Conservation (phyloP, 345 rosid species). For the Xanthoceras sorbifolium region DNA sequence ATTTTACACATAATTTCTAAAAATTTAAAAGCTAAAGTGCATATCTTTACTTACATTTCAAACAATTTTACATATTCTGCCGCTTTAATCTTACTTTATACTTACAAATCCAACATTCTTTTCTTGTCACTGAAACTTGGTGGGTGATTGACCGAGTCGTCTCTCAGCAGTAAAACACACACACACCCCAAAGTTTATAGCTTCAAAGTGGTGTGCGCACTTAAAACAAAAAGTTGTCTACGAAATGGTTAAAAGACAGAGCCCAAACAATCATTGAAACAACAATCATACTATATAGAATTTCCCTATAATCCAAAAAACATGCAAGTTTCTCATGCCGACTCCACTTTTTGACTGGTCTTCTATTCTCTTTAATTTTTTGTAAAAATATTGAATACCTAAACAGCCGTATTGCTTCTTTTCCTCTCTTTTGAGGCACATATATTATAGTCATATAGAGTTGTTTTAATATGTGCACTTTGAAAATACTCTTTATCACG, state of each 20-base stretch:
- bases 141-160: slow-evolving; percentile 13
- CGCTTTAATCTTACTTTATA: neutral
- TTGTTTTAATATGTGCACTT: neutral
- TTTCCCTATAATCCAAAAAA: slow-evolving; percentile 23
- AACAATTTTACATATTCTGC: neutral
- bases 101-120: neutral
- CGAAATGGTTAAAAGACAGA: slow-evolving; percentile 21
- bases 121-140: neutral
- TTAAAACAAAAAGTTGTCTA: slow-evolving; percentile 5
- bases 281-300: slow-evolving; percentile 28
- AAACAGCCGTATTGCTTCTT: neutral
- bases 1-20: neutral
- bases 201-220: slow-evolving; percentile 26
- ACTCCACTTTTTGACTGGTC: slow-evolving; percentile 52
- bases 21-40: no score
- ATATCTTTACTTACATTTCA: no score
- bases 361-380: slow-evolving; percentile 13
- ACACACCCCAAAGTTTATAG: neutral
- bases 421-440: neutral
- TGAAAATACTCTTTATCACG: neutral
- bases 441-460: no score
- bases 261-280: slow-evolving; percentile 35
- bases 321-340: slow-evolving; percentile 23
- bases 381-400: neutral
- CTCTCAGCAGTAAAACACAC: neutral